Conservation (phyloP, 2,329 filamentous ascomycete species). For the Fusarium equiseti region DNA sequence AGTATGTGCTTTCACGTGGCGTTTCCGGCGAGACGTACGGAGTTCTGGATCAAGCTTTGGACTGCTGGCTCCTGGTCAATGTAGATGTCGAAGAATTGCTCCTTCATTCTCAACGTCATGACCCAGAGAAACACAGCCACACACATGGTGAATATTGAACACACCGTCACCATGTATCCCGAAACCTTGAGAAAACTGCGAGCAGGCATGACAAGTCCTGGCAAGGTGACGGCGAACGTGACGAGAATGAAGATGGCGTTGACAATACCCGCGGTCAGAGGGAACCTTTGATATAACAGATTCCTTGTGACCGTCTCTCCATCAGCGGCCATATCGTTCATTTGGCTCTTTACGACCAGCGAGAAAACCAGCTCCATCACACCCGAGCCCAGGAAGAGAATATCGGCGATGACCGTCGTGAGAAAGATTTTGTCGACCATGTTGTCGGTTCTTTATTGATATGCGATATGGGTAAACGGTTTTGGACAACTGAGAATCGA, state of each 20-base stretch:
- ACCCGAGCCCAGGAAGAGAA: constrained; percentile 66
- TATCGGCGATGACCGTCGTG: constrained; percentile 61
- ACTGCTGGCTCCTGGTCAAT: constrained; percentile 64
- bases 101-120: constrained; percentile 75
- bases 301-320: constrained; percentile 64
- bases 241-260: constrained; percentile 79
- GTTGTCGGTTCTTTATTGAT: constrained; percentile 17
- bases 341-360: constrained; percentile 62
- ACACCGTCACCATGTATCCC: constrained; percentile 72
- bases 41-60: constrained; percentile 77
- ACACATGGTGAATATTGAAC: constrained; percentile 72
- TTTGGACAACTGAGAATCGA: constrained; percentile 2
- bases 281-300: constrained; percentile 66
- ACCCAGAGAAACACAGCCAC: constrained; percentile 79
- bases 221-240: constrained; percentile 76
- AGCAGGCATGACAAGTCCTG: constrained; percentile 75
- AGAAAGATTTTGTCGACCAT: constrained; percentile 69
- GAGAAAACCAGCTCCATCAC: constrained; percentile 68
- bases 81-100: constrained; percentile 73
- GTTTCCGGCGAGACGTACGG: constrained; percentile 60
- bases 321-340: constrained; percentile 57
- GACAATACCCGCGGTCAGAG: constrained; percentile 74
- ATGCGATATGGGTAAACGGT: constrained; percentile 1
- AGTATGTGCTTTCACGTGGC: background rate
- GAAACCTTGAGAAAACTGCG: constrained; percentile 78